Percentiles rank a stretch among this genome's conserved stretches.
Evolutionary conservation across 176 grass and related monocot species (phyloP).

Genomic region (Avena insularis): DNA sequence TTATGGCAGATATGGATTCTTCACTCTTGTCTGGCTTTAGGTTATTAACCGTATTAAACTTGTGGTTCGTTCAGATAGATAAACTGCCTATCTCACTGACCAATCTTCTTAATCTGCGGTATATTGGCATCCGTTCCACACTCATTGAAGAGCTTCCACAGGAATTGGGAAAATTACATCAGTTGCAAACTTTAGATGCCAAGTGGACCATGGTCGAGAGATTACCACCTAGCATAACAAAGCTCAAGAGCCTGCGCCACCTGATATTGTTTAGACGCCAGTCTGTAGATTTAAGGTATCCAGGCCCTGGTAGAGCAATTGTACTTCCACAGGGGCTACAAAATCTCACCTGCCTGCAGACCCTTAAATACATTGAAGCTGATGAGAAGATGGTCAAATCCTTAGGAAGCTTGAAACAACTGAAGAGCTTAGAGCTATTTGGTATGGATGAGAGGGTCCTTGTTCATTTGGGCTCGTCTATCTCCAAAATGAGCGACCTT

Average conservation of each 20-base stretch:
- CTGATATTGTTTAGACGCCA: constrained; percentile 22
- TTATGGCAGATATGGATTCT: neutral
- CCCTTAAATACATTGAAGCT: constrained; percentile 38
- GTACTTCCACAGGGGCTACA: neutral
- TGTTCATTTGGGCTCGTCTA: neutral
- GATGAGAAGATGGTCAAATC: neutral
- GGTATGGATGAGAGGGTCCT: neutral
- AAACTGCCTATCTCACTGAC: neutral
- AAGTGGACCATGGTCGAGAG: constrained; percentile 12
- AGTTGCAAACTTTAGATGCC: constrained; percentile 47
- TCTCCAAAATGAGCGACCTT: constrained; percentile 37
- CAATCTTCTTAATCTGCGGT: constrained; percentile 32
- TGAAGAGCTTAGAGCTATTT: constrained; percentile 40
- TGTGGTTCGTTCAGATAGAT: neutral
- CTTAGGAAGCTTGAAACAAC: constrained; percentile 18
- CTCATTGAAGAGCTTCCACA: constrained; percentile 12
- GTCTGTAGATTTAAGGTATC: no score
- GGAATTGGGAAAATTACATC: constrained; percentile 16
- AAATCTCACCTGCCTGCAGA: constrained; percentile 37
- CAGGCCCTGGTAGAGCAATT: neutral
- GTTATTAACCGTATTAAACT: constrained; percentile 31
- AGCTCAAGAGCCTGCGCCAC: constrained; percentile 39
- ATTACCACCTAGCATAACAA: constrained; percentile 25
- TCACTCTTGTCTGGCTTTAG: neutral
- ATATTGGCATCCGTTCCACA: constrained; percentile 25